Percentiles rank a stretch among this genome's conserved stretches.
These are phyloP conservation scores for Diaporthe sp. DNA, from an alignment of 2,329 filamentous ascomycete species.

Conservation along the genomic window DNA sequence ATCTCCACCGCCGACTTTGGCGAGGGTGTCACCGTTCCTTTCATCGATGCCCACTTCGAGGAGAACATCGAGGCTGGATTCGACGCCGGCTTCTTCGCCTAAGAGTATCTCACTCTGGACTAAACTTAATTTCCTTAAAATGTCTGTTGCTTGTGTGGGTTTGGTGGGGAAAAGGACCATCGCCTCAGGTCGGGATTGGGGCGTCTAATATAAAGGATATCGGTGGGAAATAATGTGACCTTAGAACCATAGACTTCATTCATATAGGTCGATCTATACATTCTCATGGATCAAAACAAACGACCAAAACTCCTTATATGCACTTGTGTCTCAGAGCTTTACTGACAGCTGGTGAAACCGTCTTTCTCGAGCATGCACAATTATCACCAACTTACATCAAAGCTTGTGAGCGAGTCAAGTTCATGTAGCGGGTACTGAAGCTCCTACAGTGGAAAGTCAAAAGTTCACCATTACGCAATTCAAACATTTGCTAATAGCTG, in stretches of 20 bases:
- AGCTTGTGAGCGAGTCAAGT: neutral
- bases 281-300: neutral
- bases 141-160: slow-evolving; percentile 6
- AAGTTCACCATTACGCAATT: neutral
- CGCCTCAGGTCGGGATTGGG: neutral
- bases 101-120: neutral
- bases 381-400: neutral
- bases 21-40: slow-evolving; percentile 18
- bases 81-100: slow-evolving; percentile 21
- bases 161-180: slow-evolving; percentile 1
- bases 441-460: neutral
- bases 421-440: neutral
- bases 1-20: slow-evolving; percentile 17
- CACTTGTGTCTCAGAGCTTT: neutral
- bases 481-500: neutral
- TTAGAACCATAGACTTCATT: neutral
- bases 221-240: slow-evolving; percentile 1
- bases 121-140: neutral
- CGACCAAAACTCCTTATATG: neutral
- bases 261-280: slow-evolving; percentile 10
- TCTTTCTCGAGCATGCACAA: neutral
- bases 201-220: slow-evolving; percentile 17
- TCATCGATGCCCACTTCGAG: slow-evolving; percentile 17
- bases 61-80: slow-evolving; percentile 6
- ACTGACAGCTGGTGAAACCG: neutral